Conservation (phyloP, 2,329 filamentous ascomycete species). For the Stagonosporopsis rhizophila region DNA sequence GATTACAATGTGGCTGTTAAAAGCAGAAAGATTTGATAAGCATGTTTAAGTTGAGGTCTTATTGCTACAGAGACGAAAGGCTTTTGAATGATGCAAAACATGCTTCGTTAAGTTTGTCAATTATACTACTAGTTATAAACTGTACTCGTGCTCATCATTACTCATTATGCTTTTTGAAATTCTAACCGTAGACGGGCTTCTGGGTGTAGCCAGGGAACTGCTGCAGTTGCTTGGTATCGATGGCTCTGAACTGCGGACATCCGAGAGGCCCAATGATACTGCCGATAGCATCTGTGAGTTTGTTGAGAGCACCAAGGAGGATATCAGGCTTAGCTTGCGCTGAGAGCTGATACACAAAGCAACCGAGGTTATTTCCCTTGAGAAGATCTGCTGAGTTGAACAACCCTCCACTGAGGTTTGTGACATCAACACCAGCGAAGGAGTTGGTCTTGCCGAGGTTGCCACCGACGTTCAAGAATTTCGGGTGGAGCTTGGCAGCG, state of each 20-base stretch:
- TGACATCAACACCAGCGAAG: conserved; percentile 28
- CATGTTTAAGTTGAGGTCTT: too few relatives aligned
- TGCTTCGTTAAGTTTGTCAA: too few relatives aligned
- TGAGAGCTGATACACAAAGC: conserved; percentile 27
- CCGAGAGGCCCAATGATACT: conserved; percentile 22
- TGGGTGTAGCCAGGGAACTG: conserved; percentile 31
- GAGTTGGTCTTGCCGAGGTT: conserved; percentile 34
- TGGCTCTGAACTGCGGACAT: conserved; percentile 25
- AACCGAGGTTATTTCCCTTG: conserved; percentile 27
- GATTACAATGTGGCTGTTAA: too few relatives aligned
- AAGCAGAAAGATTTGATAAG: too few relatives aligned
- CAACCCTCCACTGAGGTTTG: conserved; percentile 25
- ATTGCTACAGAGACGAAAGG: too few relatives aligned
- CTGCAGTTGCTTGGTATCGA: conserved; percentile 24
- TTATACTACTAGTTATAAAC: neutral
- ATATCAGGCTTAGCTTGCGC: conserved; percentile 33
- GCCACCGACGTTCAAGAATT: conserved; percentile 33
- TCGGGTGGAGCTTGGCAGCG: conserved; percentile 29
- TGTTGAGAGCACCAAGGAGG: conserved; percentile 21
- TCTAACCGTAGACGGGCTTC: conserved; percentile 25
- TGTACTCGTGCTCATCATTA: neutral
- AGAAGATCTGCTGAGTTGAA: conserved; percentile 23
- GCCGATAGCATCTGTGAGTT: conserved; percentile 25
- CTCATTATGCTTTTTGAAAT: neutral
- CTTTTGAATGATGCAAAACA: too few relatives aligned